Base-by-base conservation (phyloP, 441 rosid species). In the Erysimum pusillum region DNA sequence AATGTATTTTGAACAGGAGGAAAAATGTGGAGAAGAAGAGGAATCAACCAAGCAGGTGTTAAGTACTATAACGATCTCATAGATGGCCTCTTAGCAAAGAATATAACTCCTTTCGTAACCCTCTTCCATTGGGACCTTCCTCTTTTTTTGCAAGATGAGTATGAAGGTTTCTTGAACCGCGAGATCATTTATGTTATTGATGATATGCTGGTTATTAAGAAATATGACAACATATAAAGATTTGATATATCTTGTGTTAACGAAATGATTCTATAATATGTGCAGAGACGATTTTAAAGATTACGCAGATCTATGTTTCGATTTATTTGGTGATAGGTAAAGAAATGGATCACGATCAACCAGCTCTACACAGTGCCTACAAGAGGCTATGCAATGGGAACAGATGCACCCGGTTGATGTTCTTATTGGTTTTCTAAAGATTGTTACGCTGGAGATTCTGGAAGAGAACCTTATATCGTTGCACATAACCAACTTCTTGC, bases 301-400 rank as follows among this genome's bases (percentile, higher is more conserved):
- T 17, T 83, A 66, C 3, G 85, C 68, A 56, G 79, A 81, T 31
- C 11, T 83, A 0, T 83, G 88, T 77, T 83, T 79, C 69, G 4
- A 44, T 6, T 67, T 48, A 60, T 83, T 76, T 69, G 88, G 88
- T 4, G 81, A 76, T 13, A 72, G 79, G 87, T 81, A 5, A 81
- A 77, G 70, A 15, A 80, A 8, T 85, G 87, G 88, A 12, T 70
- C 22, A 77, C 80, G 6, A 62, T 77, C 15, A 77, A 77, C 63
- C 76, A 77, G n/a, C 72, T 72, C 2, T 77, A 1, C 59, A 64
- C 76, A 14, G 67, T 69, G 5, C 70, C 75, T n/a, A 62, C 69
- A 2, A 69, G 76, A 41, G 80, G 80, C 28, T 71, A 77, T 57
- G 80, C 59, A 2, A 15, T 9, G 9, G 81, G 75, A 51, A 44